Base-by-base conservation (phyloP, 208 protist genomes). In the Crithidia fasciculata region DNA sequence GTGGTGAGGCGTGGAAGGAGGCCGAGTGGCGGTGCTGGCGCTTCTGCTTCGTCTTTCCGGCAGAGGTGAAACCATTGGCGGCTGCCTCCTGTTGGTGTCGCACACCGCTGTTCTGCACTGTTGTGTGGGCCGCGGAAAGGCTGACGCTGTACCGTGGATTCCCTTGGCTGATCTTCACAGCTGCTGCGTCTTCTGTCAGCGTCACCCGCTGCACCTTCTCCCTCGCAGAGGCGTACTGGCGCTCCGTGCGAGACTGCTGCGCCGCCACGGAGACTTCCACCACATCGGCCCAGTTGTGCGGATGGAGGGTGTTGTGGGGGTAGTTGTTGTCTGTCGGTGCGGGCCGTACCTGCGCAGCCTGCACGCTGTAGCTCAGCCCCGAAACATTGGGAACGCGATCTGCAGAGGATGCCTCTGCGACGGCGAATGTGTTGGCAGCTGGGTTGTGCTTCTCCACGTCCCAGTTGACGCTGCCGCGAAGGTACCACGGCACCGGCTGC, bases 401-500 rank as follows among this genome's bases (percentile, higher is more conserved):
- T 16, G 37, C 37, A 7, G 45, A 49, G 45, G 45, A 15, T 15
- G 45, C 7, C 45, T 49, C 45, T 49, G 7, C 39, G 9, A 36
- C 12, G 4, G 8, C 15, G 12, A 5, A n/a, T 45, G 3, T 47
- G 2, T 37, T 65, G 10, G 55, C 49, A 28, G 70, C 58, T 3
- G 72, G 71, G 72, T 77, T 78, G 66, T 53, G 44, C 54, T 78
- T 62, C 44, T 78, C 71, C 15, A 78, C 69, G 13, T 74, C 56
- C 55, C 63, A 65, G 13, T 58, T 54, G 43, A 75, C 71, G 7
- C 54, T 87, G 37, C 85, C 85, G 28, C 82, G 71, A 12, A 82
- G 2, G 69, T 82, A 81, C 37, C 55, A 79, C 8, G 79, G 61
- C 15, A 87, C 68, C 36, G 68, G 50, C 61, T 90, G 85, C 36